Base-by-base conservation (phyloP, 257 asterid genomes). In the Thymus mandschuricus region DNA sequence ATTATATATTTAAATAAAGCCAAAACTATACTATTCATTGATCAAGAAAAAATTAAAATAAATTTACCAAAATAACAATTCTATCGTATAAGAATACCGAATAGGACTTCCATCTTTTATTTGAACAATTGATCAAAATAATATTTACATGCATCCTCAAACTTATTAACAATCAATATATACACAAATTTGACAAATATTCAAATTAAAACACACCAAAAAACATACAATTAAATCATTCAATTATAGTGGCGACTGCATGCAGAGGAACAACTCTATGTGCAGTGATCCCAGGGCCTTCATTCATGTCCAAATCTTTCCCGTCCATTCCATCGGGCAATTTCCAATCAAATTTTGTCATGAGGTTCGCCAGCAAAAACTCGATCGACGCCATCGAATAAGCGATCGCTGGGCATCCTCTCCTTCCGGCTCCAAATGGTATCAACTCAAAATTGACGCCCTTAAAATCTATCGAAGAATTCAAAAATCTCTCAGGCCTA, bases 401-500 rank as follows among this genome's bases (percentile, higher is more conserved):
- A 3, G 52, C 8, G 21, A 43, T 27, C 15, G 51, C 68, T 50
- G 68, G 68, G 21, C 68, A 62, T n/a, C 68, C 79, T 50, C 85
- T 83, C 31, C 84, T 33, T 0, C 89, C 91, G 6, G 88, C 74
- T 7, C 91, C 90, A 33, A 86, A 86, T 0, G 87, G 84, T 8
- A 84, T 79, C 27, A 84, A 64, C 59, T 84, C 78, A 15, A 79
- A 84, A 59, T 84, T 80, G 2, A 64, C 61, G 0, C 86, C 86
- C 58, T 41, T 79, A 30, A 59, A 81, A 30, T 70, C 75, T 9
- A 34, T 46, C 0, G 75, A 59, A 33, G 68, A 59, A 3, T 59
- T 34, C 41, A 74, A 34, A 48, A 82, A 82, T 44, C 84, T 79
- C 68, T 82, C 86, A 0, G 82, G 86, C 30, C 1, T 43, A 60